Base-by-base conservation (phyloP, 352 stramenopile genomes). In the Phytopythium mirpurense region DNA sequence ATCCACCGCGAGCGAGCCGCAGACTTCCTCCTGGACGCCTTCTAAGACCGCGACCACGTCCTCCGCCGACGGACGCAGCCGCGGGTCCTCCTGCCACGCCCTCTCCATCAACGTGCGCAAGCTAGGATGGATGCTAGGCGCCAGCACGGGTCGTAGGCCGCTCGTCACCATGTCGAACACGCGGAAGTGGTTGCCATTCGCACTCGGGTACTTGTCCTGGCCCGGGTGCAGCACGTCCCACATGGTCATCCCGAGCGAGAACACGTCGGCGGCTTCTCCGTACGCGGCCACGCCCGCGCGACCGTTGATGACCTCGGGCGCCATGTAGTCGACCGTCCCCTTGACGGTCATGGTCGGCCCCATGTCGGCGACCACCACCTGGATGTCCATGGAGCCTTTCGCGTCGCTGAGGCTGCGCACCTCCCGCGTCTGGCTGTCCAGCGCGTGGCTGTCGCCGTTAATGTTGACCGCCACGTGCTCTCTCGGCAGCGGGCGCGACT, bases 191-290 rank as follows among this genome's bases (percentile, higher is more conserved):
- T 71, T 72, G 29, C 52, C 54, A 9, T 59, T 58, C 50, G 58
- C 42, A 19, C 45, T 38, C 11, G 67, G 68, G 37, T 62, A 84
- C 45, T 72, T 80, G 1, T 80, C 64, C 2, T 19, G 24, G 1
- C 49, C 51, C 2, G 70, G 71, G 27, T 83, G 55, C 14, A 85
- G 51, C 26, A 86, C 80, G 54, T 85, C 71, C 75, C 78, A 89
- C 54, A 86, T 74, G 11, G 78, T 84, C 21, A 86, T 57, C 7
- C 52, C 75, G 31, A 87, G 65, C 36, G 74, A 72, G 62, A 80
- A 86, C 1, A 87, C 60, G 52, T 87, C 74, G 3, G 67, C 61
- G 6, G 69, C 68, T 41, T 85, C 73, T 10, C 59, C 62, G 46
- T 84, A 81, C 2, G 50, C 54, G 3, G 55, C 46, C 18, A 62